Base-by-base conservation (phyloP, 1,284 basidiomycete species). In the Omphalotus olearius region DNA sequence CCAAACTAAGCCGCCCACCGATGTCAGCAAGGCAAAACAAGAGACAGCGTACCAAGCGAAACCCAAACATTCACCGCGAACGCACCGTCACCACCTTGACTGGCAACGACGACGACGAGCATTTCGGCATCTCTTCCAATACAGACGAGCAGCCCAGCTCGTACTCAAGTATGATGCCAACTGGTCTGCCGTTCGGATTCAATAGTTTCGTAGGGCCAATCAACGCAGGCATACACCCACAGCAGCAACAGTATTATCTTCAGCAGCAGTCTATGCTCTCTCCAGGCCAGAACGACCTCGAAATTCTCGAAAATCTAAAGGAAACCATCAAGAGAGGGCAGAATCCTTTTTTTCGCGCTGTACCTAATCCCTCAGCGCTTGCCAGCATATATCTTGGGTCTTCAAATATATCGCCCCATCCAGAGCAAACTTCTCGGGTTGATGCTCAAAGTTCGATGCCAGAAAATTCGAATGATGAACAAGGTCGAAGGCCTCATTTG, bases 301-400 rank as follows among this genome's bases (percentile, higher is more conserved):
- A 86, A 62, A 75, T 80, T 42, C 73, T 88, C 54, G 80, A 88
- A 66, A 79, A 79, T 51, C 78, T 89, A 62, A 89, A 89, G 65
- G 70, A 79, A 36, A 71, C 78, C 50, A 88, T 89, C 66, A 84
- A 81, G 62, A 76, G 71, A 37, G 79, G 79, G 50, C 85, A 89
- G 60, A 86, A 89, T 62, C 78, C 83, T 49, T 70, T 81, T 57
- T 89, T 80, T 62, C 77, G 78, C 35, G 77, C 85, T 25, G 62
- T 78, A 48, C 85, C 86, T 37, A 76, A 81, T 56, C 87, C 86
- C 39, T 70, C 71, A 26, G 76, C 75, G 50, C 76, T 89, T 43
- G 82, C 79, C 39, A 74, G 70, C 53, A 68, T 86, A 54, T 88
- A 83, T 66, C 67, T 79, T 53, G 85, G 85, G 45, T 69, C 41